Evolutionary conservation across 208 protist species (phyloP), one percentile per base, ranked within the genome.

Genomic region (Trypanosoma boissoni): DNA sequence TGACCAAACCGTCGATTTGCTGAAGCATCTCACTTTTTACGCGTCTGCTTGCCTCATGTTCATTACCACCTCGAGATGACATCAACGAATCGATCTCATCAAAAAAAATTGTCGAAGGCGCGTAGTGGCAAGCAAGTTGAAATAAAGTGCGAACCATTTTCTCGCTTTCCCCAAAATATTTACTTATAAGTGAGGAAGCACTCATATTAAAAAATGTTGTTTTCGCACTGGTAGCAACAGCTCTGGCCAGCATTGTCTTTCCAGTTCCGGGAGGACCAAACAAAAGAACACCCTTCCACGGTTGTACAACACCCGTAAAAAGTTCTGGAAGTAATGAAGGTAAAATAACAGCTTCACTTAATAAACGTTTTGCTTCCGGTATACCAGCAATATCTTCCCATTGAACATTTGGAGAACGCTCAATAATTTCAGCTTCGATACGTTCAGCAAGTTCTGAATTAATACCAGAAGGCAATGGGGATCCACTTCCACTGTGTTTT

Each of bases 241-340:
- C 86, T 27, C 99, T 82, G 0, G 99, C 99, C 72, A 99, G 99
- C 24, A 99, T 85, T 2, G 99, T 99, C 68, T 99, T 99, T 42
- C 99, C 99, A 18, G 97, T 99, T 54, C 99, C 99, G 29, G 98
- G 98, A 27, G 98, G 98, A 26, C 98, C 98, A 72, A 97, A 98
- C 2, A 99, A 86, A 43, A 99, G 74, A n/a, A 99, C 98, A 58
- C 95, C 96, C 74, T 98, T 99, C n/a, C 86, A 96, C 3, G 90
- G 87, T 29, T 78, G 54, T 29, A 81, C 71, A 54, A 92, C 76
- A 48, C 85, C 78, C 36, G 46, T 67, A 66, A 93, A 95, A 37
- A 76, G 76, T 62, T 95, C 72, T 16, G 88, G 88, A 52, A 88
- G 72, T 8, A 68, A 63, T 28, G 85, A 55, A 10, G 88, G 88